These are phyloP conservation scores for Fistulina hepatica DNA, from an alignment of 1,284 basidiomycete genomes.

Conservation along the genomic window DNA sequence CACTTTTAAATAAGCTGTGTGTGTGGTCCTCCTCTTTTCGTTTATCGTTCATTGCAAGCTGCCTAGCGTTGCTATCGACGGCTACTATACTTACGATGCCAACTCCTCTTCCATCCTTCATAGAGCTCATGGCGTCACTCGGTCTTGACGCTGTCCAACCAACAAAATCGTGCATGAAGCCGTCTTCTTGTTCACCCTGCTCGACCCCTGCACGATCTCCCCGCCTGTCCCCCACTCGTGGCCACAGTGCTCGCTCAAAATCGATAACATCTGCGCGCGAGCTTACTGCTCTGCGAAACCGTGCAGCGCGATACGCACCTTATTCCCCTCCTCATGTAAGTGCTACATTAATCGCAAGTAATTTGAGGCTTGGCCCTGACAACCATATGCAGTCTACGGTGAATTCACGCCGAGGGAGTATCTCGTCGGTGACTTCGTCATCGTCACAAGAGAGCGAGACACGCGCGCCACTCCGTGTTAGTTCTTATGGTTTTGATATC, in stretches of 20 bases:
- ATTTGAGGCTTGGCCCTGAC: too few species aligned
- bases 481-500: slow-evolving; percentile 9
- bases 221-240: slow-evolving; percentile 20
- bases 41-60: too few species aligned
- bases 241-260: slow-evolving; percentile 15
- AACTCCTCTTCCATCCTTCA: slow-evolving; percentile 70
- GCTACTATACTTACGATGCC: slow-evolving; percentile 31
- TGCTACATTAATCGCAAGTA: slow-evolving; percentile 13
- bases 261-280: slow-evolving; percentile 37
- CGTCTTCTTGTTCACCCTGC: slow-evolving; percentile 17
- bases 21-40: too few species aligned
- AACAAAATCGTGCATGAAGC: slow-evolving; percentile 22
- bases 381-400: too few species aligned
- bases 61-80: too few species aligned
- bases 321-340: slow-evolving; percentile 49
- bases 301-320: slow-evolving; percentile 48
- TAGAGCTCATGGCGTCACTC: slow-evolving; percentile 72
- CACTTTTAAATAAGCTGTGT: too few species aligned
- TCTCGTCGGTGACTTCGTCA: slow-evolving; percentile 32
- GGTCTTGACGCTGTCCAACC: slow-evolving; percentile 57
- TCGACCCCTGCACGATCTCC: slow-evolving; percentile 11
- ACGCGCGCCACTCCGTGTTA: slow-evolving; percentile 24
- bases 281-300: slow-evolving; percentile 28
- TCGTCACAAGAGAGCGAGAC: slow-evolving; percentile 29
- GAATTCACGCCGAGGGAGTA: slow-evolving; percentile 30